phyloP scores from a whole-genome alignment of 2,329 filamentous ascomycete species.

The Lasiodiplodia sp. region DNA sequence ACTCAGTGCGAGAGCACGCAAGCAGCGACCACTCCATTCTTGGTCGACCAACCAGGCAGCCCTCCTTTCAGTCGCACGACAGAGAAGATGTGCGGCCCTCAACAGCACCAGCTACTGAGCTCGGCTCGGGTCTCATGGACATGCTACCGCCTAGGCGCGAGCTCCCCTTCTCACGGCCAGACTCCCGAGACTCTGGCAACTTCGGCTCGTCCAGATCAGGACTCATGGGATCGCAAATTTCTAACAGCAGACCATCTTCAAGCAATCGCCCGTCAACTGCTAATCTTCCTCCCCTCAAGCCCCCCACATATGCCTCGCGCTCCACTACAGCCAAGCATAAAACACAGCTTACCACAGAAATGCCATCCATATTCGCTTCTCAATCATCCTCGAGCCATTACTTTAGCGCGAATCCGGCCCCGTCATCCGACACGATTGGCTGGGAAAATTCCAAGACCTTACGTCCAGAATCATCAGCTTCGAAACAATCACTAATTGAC shows the following conservation, averaged over 20 bases:
- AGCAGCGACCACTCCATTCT: neutral
- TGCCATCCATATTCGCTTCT: neutral
- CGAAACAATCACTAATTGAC: neutral
- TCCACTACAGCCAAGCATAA: neutral
- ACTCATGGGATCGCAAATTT: neutral
- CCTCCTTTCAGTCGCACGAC: neutral
- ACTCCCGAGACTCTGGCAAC: neutral
- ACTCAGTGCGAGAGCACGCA: slow-evolving; percentile 32
- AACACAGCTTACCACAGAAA: neutral
- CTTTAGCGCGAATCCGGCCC: neutral
- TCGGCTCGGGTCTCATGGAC: slow-evolving; percentile 33
- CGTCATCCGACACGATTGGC: neutral
- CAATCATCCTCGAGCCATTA: neutral
- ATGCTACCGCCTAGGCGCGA: slow-evolving; percentile 48
- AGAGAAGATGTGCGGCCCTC: slow-evolving; percentile 27
- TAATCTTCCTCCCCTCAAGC: slow-evolving; percentile 5
- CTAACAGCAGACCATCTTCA: neutral
- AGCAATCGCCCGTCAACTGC: slow-evolving; percentile 11
- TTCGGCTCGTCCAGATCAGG: no score
- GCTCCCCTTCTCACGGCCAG: slow-evolving; percentile 45
- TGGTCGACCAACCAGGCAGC: neutral
- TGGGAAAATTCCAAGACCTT: neutral
- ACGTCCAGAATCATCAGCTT: neutral
- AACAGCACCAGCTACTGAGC: slow-evolving; percentile 31
- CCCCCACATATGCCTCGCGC: neutral